Evolutionary conservation across 495 filamentous ascomycete genomes (phyloP).

Genomic region (Tuber microsphaerosporum): DNA sequence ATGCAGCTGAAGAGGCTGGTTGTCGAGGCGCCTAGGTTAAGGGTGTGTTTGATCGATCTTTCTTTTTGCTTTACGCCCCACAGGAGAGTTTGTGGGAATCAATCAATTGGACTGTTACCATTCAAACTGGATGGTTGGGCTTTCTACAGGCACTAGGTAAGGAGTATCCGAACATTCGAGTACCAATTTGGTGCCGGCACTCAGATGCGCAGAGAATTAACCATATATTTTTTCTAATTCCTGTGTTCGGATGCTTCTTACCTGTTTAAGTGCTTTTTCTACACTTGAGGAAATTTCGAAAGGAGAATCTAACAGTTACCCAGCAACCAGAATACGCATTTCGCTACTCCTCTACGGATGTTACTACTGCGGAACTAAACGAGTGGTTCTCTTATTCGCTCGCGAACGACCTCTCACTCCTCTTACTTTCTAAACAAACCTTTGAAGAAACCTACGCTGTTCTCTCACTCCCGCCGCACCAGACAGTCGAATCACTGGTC

Average conservation of each 20-base stretch:
- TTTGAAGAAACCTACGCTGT: conserved; percentile 57
- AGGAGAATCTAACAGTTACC: not conserved
- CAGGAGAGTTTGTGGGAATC: not conserved
- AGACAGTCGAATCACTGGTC: conserved; percentile 3
- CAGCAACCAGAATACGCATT: conserved; percentile 87
- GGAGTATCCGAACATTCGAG: too few relatives aligned
- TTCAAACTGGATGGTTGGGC: not conserved
- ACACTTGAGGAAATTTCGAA: not conserved
- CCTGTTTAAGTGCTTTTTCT: not conserved
- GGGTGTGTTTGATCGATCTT: conserved; percentile 11
- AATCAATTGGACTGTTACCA: not conserved
- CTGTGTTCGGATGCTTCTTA: too few relatives aligned
- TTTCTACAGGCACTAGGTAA: not conserved
- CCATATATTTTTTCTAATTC: too few relatives aligned
- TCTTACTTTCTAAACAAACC: conserved; percentile 61
- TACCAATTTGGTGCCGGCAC: too few relatives aligned
- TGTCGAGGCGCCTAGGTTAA: conserved; percentile 48
- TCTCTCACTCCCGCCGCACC: conserved; percentile 33
- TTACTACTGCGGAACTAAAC: conserved; percentile 78
- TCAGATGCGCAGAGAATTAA: too few relatives aligned
- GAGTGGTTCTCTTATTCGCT: conserved; percentile 99
- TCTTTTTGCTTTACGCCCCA: not conserved
- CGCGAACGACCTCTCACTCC: conserved; percentile 60
- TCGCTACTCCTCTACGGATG: conserved; percentile 72
- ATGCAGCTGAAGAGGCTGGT: conserved; percentile 74